Conservation (phyloP, 164 flowering plant species). For the Hamamelis virginiana region DNA sequence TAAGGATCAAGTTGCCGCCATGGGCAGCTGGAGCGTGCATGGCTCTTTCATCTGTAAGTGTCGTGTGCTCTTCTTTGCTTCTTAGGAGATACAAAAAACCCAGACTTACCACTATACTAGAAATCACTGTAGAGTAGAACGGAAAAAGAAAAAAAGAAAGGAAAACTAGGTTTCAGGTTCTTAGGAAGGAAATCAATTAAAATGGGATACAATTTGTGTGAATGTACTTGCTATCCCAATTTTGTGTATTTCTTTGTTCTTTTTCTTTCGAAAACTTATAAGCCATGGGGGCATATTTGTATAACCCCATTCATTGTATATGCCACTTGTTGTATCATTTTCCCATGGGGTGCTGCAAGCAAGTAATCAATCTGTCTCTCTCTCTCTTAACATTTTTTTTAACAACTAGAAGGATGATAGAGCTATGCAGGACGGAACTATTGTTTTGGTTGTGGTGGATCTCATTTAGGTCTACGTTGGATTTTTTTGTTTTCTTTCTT, state of each 20-base stretch:
- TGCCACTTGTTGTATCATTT: conserved; percentile 10
- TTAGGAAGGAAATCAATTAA: not conserved
- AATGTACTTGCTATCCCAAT: conserved; percentile 6
- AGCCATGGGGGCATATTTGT: not conserved
- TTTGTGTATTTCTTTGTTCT: conserved; percentile 13
- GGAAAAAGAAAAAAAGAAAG: not conserved
- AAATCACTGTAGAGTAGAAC: conserved; percentile 75
- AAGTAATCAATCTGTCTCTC: no score
- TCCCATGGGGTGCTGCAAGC: no score
- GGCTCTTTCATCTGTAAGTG: conserved; percentile 96
- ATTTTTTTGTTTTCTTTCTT: no score
- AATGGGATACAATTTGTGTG: not conserved
- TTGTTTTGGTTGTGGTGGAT: no score
- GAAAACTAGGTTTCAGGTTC: not conserved
- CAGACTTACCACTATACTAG: conserved; percentile 81
- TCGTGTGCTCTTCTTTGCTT: conserved; percentile 96
- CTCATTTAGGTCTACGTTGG: no score
- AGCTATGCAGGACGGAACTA: no score
- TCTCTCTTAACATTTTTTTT: no score
- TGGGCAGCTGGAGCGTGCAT: conserved; percentile 99
- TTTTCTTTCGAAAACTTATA: not conserved
- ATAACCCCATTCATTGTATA: conserved; percentile 17
- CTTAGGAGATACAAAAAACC: conserved; percentile 85
- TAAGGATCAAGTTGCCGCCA: conserved; percentile 72
- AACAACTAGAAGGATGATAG: no score